These are phyloP conservation scores for Cercospora beticola DNA, from an alignment of 2,329 filamentous ascomycete species.

Conservation along the genomic window DNA sequence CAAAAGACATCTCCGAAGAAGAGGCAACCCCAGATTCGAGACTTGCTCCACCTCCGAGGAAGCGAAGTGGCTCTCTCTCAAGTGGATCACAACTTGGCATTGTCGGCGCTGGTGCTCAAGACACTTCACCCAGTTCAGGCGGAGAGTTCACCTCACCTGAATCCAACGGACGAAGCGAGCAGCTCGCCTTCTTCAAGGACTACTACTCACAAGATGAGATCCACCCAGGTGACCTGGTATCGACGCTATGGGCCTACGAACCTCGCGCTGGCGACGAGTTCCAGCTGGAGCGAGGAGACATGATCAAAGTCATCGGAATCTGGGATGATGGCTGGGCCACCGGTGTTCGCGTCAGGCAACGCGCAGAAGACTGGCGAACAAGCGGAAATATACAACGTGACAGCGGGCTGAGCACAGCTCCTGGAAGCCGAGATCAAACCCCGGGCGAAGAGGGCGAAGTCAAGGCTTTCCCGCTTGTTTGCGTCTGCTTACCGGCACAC, in stretches of 20 bases:
- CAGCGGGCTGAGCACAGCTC: slow-evolving; percentile 86
- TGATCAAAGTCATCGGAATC: slow-evolving; percentile 97
- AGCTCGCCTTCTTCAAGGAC: slow-evolving; percentile 94
- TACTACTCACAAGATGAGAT: slow-evolving; percentile 98
- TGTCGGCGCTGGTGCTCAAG: slow-evolving; percentile 52
- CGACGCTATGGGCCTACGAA: slow-evolving; percentile 94
- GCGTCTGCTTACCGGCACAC: slow-evolving; percentile 90
- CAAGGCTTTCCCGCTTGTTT: slow-evolving; percentile 96
- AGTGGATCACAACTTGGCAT: slow-evolving; percentile 68
- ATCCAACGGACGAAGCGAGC: slow-evolving; percentile 91
- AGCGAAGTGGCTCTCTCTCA: slow-evolving; percentile 84
- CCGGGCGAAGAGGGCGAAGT: slow-evolving; percentile 65
- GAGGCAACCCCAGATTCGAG: slow-evolving; percentile 58
- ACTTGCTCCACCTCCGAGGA: slow-evolving; percentile 56
- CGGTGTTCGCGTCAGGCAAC: slow-evolving; percentile 76
- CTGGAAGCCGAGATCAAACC: slow-evolving; percentile 13
- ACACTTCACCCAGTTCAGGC: slow-evolving; percentile 72
- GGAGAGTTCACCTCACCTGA: slow-evolving; percentile 82
- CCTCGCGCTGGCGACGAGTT: slow-evolving; percentile 93
- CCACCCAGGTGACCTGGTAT: slow-evolving; percentile 82
- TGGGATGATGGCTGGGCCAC: slow-evolving; percentile 99
- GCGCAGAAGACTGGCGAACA: slow-evolving; percentile 84
- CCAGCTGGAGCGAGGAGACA: slow-evolving; percentile 87
- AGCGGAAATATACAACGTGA: slow-evolving; percentile 71
- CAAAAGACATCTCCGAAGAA: slow-evolving; percentile 61